Percentiles rank a stretch among this genome's conserved stretches.
Conservation (phyloP, 1,139 yeast genomes). For the Kodamaea plutei region DNA sequence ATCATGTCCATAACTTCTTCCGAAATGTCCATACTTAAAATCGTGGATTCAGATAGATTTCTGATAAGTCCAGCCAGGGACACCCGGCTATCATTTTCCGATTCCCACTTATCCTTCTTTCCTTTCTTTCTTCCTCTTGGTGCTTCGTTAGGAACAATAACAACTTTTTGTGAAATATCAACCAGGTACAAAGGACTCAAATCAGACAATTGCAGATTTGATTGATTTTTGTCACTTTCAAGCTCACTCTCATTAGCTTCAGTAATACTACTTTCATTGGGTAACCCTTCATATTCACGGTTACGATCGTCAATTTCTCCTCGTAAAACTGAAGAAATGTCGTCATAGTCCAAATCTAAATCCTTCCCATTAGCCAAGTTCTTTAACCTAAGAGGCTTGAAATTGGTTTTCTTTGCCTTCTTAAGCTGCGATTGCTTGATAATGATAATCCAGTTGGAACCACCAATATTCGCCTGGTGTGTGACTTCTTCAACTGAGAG, state of each 20-base stretch:
- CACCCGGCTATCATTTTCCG: constrained; percentile 67
- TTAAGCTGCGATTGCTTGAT: constrained; percentile 55
- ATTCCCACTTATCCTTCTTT: constrained; percentile 75
- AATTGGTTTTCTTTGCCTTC: constrained; percentile 39
- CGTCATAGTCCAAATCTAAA: constrained; percentile 65
- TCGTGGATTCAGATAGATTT: constrained; percentile 59
- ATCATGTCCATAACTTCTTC: constrained; percentile 87
- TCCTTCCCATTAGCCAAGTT: constrained; percentile 60
- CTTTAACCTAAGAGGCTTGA: constrained; percentile 71
- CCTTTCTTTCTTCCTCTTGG: constrained; percentile 68
- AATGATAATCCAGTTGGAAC: constrained; percentile 69
- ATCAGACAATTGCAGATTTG: constrained; percentile 7
- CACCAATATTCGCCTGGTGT: constrained; percentile 61
- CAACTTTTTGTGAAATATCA: constrained; percentile 54
- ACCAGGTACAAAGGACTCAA: constrained; percentile 28
- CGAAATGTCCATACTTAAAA: constrained; percentile 69
- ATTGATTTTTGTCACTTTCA: constrained; percentile 9
- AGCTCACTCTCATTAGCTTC: constrained; percentile 16
- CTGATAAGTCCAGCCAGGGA: constrained; percentile 55
- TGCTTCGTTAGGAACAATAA: constrained; percentile 65
- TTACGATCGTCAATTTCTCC: constrained; percentile 37
- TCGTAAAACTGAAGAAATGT: constrained; percentile 49
- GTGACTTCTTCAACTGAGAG: constrained; percentile 62
- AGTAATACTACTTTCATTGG: background rate
- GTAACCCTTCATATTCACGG: constrained; percentile 7